A percentile compares a stretch with the other conserved stretches of the same genome.
Conservation (phyloP, 441 rosid species). For the Raphanus hybrid region DNA sequence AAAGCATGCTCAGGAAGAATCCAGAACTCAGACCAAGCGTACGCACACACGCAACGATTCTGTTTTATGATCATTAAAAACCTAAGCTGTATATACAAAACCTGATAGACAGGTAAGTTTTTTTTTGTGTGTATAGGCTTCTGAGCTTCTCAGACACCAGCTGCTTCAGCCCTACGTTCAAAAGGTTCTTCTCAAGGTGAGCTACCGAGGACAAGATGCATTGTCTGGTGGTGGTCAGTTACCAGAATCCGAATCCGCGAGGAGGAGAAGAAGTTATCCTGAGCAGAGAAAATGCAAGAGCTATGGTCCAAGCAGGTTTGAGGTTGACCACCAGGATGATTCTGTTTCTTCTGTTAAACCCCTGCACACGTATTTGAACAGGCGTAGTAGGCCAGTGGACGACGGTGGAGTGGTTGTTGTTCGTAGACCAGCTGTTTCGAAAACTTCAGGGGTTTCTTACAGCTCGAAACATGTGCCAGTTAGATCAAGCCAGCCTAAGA, state of each 20-base stretch:
- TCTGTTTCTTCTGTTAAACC: constrained; percentile 60
- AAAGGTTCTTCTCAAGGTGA: constrained; percentile 69
- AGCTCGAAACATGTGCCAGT: constrained; percentile 45
- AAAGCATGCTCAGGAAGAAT: constrained; percentile 97
- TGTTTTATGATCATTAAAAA: not conserved
- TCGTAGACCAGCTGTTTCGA: constrained; percentile 43
- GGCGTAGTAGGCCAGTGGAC: constrained; percentile 51
- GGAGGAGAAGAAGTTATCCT: constrained; percentile 64
- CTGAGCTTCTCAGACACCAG: constrained; percentile 76
- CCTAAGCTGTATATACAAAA: not conserved
- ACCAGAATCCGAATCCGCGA: constrained; percentile 56
- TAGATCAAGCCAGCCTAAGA: constrained; percentile 48
- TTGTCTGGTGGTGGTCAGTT: constrained; percentile 53
- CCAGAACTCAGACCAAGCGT: constrained; percentile 95
- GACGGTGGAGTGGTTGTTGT: constrained; percentile 64
- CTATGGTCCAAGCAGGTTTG: constrained; percentile 76
- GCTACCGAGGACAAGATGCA: constrained; percentile 64
- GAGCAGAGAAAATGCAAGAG: constrained; percentile 65
- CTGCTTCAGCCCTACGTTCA: constrained; percentile 76
- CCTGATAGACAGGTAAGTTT: not conserved
- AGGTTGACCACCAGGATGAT: constrained; percentile 64
- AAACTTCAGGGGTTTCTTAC: constrained; percentile 48
- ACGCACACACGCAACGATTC: constrained; percentile 62
- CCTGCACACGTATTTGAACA: constrained; percentile 39
- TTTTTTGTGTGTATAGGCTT: constrained; percentile 59